Base-by-base conservation (phyloP, 2,329 filamentous ascomycete species). In the Neofusicoccum ribis region DNA sequence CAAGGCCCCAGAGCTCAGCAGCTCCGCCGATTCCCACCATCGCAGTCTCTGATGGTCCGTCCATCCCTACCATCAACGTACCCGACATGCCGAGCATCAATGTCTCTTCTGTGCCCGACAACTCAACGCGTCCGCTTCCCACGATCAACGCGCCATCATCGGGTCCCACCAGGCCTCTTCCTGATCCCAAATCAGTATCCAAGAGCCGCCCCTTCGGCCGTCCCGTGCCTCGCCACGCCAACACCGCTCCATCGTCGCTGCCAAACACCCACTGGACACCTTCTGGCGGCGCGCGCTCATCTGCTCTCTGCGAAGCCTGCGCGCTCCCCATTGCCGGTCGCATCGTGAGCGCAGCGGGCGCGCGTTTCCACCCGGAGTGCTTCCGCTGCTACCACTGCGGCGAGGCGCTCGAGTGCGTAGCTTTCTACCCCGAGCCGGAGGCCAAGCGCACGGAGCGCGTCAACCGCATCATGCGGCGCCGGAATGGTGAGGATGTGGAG, bases 361-460 rank as follows among this genome's bases (percentile, higher is more conserved):
- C 86, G 44, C 90, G 93, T 20, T 98, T 98, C 76, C 95, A 99
- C 71, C 93, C 95, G 0, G 88, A 93, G 69, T 99, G 95, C 78
- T 98, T 99, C 81, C 85, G 87, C 49, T 99, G 95, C 81, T 90
- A 92, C 76, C 86, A 91, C 67, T 99, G 95, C 76, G 88, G 89
- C 36, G 96, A 93, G 9, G 86, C 89, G 20, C 89, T 99, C 17
- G 95, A 99, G 80, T 94, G 93, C 64, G 91, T 99, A 65, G 95
- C 96, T 71, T 98, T 99, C 77, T 97, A 95, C 70, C 92, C 93
- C 0, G 95, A 99, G 77, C 95, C 95, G 0, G 87, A 92, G 8
- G 79, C 83, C 47, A 86, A 88, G 69, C 90, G 92, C 50, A 79
- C 80, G 1, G 89, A 89, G 59, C 89, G 95, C 31, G 80, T 97